Base-by-base conservation (phyloP, 257 asterid genomes). In the Rehmannia glutinosa region DNA sequence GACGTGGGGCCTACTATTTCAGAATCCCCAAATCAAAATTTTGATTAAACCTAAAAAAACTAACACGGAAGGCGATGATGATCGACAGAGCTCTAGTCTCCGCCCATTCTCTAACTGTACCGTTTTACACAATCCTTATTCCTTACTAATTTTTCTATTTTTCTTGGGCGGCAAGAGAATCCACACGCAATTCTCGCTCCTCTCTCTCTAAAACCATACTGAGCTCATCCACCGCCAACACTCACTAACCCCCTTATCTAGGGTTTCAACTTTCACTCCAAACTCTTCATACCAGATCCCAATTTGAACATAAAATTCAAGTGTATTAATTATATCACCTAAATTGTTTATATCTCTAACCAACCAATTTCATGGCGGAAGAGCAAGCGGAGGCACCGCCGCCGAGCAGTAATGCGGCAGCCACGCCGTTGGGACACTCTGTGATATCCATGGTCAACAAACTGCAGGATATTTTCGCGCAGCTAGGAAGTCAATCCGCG, bases 381-480 rank as follows among this genome's bases (percentile, higher is more conserved):
- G 96, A 78, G 15, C 71, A 68, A 62, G 49, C 72, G 25, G 52
- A 81, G 68, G 56, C 59, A 60, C 16, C 78, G 16, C 43, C 43
- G 54, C 17, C 3, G 33, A 46, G 32, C 64, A 12, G 70, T 23
- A 47, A 49, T 11, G 59, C 70, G 20, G 24, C 72, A 42, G 70
- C 83, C 49, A 70, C 82, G 75, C 70, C 96, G 13, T 58, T 93
- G 30, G 97, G 97, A 1, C 71, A 80, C 77, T 79, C 88, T 5
- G 97, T 93, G 49, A 88, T 93, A 45, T 96, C 99, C 30, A 77
- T 88, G 10, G 95, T 82, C 58, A 93, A 93, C 77, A 90, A 82
- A 66, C 87, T 93, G 33, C 99, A 93, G 73, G 99, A 93, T 62
- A 93, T 93, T 6, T 86, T 90, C 62, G 92, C 95, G 35, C 95